Conservation (phyloP, 257 asterid genomes). For the Asclepias syriaca region DNA sequence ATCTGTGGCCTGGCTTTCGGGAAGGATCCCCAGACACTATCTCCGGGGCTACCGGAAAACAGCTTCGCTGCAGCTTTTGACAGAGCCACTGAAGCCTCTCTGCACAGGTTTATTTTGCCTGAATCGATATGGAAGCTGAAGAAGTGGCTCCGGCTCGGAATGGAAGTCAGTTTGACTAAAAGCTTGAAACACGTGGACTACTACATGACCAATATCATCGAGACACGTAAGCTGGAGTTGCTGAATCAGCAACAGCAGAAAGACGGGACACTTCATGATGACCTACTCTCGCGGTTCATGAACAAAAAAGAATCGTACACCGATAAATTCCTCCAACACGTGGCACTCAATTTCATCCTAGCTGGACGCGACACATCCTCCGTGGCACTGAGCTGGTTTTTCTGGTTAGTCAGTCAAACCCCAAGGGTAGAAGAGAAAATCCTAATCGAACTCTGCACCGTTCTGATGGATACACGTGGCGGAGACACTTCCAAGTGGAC, state of each 20-base stretch:
- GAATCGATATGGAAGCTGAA: slow-evolving; percentile 48
- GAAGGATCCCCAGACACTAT: slow-evolving; percentile 49
- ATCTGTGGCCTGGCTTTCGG: slow-evolving; percentile 69
- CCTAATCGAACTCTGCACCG: slow-evolving; percentile 28
- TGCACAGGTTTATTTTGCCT: slow-evolving; percentile 49
- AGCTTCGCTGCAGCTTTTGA: slow-evolving; percentile 49
- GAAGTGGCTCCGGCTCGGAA: slow-evolving; percentile 48
- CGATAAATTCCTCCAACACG: slow-evolving; percentile 48
- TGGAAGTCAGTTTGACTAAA: slow-evolving; percentile 32
- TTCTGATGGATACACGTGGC: slow-evolving; percentile 46
- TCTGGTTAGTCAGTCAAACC: slow-evolving; percentile 40
- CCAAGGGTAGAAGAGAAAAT: slow-evolving; percentile 55
- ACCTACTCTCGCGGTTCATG: slow-evolving; percentile 54
- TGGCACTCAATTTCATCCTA: slow-evolving; percentile 60
- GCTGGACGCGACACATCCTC: slow-evolving; percentile 83
- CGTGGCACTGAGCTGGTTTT: slow-evolving; percentile 68
- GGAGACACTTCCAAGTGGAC: slow-evolving; percentile 33
- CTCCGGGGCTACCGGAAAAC: slow-evolving; percentile 40
- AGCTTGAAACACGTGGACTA: slow-evolving; percentile 45
- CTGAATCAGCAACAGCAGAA: slow-evolving; percentile 35
- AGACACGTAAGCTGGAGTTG: slow-evolving; percentile 49
- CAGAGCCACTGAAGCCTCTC: slow-evolving; percentile 53
- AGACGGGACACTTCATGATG: slow-evolving; percentile 41
- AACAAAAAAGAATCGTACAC: slow-evolving; percentile 46
- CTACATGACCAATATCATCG: slow-evolving; percentile 43